A percentile compares a stretch with the other conserved stretches of the same genome.
These are phyloP conservation scores for Durio zibethinus DNA, from an alignment of 345 rosid genomes.

Conservation along the genomic window DNA sequence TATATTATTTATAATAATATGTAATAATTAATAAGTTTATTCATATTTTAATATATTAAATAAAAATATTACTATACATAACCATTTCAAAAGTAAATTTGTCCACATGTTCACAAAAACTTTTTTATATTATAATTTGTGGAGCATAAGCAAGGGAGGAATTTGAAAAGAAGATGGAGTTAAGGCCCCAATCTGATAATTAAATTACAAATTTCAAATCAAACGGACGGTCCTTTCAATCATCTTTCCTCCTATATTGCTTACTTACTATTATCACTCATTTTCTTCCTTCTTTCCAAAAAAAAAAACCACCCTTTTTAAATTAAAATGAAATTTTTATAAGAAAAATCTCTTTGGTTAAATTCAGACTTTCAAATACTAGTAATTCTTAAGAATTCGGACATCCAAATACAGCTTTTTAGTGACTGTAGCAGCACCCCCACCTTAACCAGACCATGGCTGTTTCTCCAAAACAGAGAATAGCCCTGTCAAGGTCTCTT, in stretches of 20 bases:
- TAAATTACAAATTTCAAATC: background rate
- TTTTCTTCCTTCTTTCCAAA: background rate
- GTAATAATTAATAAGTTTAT: too few relatives aligned
- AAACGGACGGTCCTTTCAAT: background rate
- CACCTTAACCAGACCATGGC: background rate
- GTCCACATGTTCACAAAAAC: too few relatives aligned
- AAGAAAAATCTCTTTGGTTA: too few relatives aligned
- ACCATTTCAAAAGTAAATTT: too few relatives aligned
- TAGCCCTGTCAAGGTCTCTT: background rate
- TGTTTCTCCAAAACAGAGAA: background rate
- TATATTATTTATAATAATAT: too few relatives aligned
- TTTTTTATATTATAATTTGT: too few relatives aligned
- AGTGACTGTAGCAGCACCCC: background rate
- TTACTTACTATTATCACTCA: fast-evolving
- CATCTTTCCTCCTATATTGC: background rate
- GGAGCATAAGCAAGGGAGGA: too few relatives aligned
- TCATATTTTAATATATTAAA: too few relatives aligned
- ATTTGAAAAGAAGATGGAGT: too few relatives aligned
- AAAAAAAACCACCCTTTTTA: background rate
- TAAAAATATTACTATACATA: too few relatives aligned
- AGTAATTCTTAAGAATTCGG: background rate
- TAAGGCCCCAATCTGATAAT: background rate
- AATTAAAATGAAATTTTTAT: background rate
- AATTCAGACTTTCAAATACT: background rate
- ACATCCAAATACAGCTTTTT: background rate